A percentile compares a stretch with the other conserved stretches of the same genome.
phyloP scores from a whole-genome alignment of 352 stramenopile genomes.

The Pythium phragmiticola region DNA sequence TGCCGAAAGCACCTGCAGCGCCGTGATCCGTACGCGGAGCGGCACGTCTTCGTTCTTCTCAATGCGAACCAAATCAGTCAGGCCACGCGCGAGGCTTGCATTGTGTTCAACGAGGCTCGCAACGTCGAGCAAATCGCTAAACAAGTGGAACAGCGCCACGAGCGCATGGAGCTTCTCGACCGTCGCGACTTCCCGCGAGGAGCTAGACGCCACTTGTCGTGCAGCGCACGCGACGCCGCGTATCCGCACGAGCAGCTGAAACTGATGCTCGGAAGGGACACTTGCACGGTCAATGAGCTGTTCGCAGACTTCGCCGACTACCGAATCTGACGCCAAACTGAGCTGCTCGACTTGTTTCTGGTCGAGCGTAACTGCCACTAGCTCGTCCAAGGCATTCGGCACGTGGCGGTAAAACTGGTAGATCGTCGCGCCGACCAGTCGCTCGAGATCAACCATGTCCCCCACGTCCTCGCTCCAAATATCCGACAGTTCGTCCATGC shows the following conservation, averaged over 20 bases:
- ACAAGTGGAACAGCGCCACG: constrained; percentile 72
- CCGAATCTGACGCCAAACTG: background rate
- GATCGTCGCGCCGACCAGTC: constrained; percentile 18
- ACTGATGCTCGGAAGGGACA: constrained; percentile 69
- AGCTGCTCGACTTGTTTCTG: background rate
- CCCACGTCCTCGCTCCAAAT: constrained; percentile 24
- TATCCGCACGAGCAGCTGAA: constrained; percentile 68
- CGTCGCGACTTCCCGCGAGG: constrained; percentile 44
- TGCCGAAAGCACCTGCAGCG: constrained; percentile 72
- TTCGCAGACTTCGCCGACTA: constrained; percentile 36
- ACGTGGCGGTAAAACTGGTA: constrained; percentile 69
- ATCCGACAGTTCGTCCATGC: constrained; percentile 69
- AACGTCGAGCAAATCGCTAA: constrained; percentile 73
- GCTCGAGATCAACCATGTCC: constrained; percentile 1
- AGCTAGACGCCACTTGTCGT: constrained; percentile 21
- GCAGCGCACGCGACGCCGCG: constrained; percentile 38
- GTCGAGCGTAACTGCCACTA: constrained; percentile 16
- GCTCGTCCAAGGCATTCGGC: constrained; percentile 14
- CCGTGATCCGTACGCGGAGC: constrained; percentile 52
- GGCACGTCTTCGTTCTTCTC: constrained; percentile 64
- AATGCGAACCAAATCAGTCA: constrained; percentile 77
- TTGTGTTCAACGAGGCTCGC: constrained; percentile 79
- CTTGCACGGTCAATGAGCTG: constrained; percentile 48
- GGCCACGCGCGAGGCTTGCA: constrained; percentile 60
- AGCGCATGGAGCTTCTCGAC: constrained; percentile 72